These are phyloP conservation scores for Adansonia digitata DNA, from an alignment of 345 rosid genomes.

Conservation along the genomic window DNA sequence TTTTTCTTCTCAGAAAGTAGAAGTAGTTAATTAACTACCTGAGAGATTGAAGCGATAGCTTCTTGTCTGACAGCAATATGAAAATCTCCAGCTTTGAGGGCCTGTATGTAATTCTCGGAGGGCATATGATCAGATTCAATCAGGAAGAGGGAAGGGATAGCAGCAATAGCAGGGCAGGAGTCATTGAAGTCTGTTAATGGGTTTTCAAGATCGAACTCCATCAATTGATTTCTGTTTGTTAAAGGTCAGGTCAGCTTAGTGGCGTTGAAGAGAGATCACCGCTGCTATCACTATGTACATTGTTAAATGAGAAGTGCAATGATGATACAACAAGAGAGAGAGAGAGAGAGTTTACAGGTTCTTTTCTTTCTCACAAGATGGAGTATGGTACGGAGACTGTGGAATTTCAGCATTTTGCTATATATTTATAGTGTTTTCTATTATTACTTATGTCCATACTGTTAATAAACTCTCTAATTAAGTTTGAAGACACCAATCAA, in stretches of 20 bases:
- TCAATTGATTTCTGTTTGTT: conserved; percentile 8
- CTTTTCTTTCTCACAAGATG: conserved; percentile 3
- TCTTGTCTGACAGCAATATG: conserved; percentile 38
- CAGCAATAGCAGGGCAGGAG: not conserved
- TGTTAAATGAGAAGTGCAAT: not conserved
- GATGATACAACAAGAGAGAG: not conserved
- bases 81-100: conserved; percentile 32
- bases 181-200: conserved; percentile 37
- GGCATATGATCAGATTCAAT: conserved; percentile 69
- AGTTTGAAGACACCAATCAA: too few species aligned
- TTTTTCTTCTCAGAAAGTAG: not conserved
- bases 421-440: too few species aligned
- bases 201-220: conserved; percentile 77
- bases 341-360: not conserved
- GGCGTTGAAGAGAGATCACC: not conserved
- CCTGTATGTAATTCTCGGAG: conserved; percentile 30
- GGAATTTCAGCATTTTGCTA: conserved; percentile 12
- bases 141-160: conserved; percentile 40
- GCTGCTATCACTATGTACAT: not conserved
- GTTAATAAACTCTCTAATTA: too few species aligned
- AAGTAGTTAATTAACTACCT: conserved; percentile 24
- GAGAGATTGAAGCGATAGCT: conserved; percentile 40
- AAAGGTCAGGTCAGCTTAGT: not conserved
- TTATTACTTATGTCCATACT: too few species aligned
- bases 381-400: conserved; percentile 8